Evolutionary conservation across 805 yeast species (phyloP).

Genomic region (Kluyveromyces lactis): DNA sequence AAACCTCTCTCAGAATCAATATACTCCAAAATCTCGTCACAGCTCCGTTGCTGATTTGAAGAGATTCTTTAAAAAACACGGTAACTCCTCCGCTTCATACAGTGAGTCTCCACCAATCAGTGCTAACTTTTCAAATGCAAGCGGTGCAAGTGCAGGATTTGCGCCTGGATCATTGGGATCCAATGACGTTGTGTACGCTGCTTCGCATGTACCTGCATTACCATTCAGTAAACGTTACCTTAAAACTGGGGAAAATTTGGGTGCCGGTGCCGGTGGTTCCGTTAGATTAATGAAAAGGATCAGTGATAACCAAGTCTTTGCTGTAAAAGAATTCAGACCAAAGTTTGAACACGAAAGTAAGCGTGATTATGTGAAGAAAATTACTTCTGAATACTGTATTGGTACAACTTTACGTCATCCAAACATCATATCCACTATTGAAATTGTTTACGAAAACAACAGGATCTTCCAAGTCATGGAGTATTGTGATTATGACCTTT

Average conservation of each 20-base stretch:
- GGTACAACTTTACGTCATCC: constrained; percentile 87
- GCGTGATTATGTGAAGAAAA: constrained; percentile 84
- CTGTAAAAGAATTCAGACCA: constrained; percentile 86
- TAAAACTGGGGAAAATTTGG: constrained; percentile 76
- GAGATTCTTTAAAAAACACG: constrained; percentile 54
- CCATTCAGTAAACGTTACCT: constrained; percentile 73
- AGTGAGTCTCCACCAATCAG: constrained; percentile 14
- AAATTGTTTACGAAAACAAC: constrained; percentile 82
- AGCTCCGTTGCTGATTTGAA: constrained; percentile 74
- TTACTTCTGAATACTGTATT: constrained; percentile 90
- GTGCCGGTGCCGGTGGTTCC: constrained; percentile 94
- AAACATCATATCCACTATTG: constrained; percentile 84
- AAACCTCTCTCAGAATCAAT: constrained; percentile 31
- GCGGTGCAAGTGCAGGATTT: constrained; percentile 9
- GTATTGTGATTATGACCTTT: constrained; percentile 85
- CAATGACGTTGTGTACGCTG: constrained; percentile 29
- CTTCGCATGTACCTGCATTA: constrained; percentile 32
- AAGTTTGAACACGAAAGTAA: constrained; percentile 64
- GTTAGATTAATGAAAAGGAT: constrained; percentile 67
- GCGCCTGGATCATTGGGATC: constrained; percentile 31
- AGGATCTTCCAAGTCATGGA: constrained; percentile 89
- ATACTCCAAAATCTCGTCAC: constrained; percentile 44
- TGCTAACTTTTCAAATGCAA: constrained; percentile 13
- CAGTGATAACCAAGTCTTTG: constrained; percentile 65
- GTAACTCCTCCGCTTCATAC: constrained; percentile 15